phyloP scores from a whole-genome alignment of 306 rosid genomes.

The Prunus campanulata region DNA sequence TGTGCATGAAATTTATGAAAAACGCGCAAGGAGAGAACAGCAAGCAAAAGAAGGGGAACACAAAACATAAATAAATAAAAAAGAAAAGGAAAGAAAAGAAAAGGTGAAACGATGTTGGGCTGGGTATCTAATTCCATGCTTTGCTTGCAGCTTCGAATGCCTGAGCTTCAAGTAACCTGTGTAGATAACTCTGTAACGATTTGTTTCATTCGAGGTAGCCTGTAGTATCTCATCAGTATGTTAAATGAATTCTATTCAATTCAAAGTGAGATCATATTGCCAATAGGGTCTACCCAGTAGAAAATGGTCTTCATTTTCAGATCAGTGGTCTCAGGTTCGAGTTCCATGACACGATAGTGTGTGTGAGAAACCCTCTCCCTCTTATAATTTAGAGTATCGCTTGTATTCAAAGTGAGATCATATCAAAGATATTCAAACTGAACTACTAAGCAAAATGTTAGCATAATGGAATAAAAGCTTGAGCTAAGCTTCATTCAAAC shows the following conservation, averaged over 20 bases:
- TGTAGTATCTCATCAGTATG: no score
- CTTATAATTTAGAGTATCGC: no score
- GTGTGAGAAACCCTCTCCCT: no score
- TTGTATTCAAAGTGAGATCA: background rate
- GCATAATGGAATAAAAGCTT: background rate
- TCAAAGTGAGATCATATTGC: no score
- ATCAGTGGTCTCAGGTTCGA: no score
- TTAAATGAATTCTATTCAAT: no score
- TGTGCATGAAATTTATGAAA: background rate
- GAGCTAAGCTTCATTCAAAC: background rate
- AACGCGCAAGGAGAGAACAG: background rate
- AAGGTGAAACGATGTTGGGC: slow-evolving; percentile 18
- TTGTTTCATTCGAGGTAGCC: no score
- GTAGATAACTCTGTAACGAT: background rate
- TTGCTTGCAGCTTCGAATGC: slow-evolving; percentile 24
- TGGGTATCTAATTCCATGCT: slow-evolving; percentile 29
- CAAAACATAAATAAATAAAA: background rate
- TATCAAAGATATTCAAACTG: background rate
- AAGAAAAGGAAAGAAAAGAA: background rate
- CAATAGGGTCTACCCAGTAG: no score
- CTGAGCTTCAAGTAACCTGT: slow-evolving; percentile 31
- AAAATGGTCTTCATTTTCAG: no score
- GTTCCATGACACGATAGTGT: no score
- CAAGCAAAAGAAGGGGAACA: background rate
- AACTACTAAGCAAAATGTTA: background rate